A percentile compares a stretch with the other conserved stretches of the same genome.
These are phyloP conservation scores for Actinidia chinensis DNA, from an alignment of 179 eudicot species.

Conservation along the genomic window DNA sequence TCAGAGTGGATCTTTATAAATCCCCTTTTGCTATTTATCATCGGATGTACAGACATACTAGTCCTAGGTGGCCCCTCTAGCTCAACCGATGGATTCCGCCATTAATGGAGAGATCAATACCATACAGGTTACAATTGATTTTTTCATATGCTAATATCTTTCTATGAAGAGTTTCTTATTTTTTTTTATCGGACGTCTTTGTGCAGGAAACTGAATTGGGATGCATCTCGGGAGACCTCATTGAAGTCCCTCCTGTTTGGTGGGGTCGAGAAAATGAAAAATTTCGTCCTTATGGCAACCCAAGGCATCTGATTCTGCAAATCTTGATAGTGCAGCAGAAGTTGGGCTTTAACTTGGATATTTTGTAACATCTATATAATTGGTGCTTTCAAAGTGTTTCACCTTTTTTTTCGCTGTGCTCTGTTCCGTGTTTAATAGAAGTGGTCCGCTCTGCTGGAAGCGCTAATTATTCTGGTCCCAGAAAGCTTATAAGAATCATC, in stretches of 20 bases:
- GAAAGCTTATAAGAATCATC: constrained; percentile 99
- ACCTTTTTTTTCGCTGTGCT: constrained; percentile 13
- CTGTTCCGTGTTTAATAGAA: constrained; percentile 73
- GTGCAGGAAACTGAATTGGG: constrained; percentile 96
- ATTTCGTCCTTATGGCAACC: constrained; percentile 96
- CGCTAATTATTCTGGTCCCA: constrained; percentile 95
- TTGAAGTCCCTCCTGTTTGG: constrained; percentile 95
- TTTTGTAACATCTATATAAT: neutral
- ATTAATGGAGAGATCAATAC: constrained; percentile 99
- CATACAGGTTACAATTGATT: constrained; percentile 69
- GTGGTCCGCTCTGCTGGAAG: constrained; percentile 98
- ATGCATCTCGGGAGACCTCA: constrained; percentile 95
- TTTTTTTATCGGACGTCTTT: constrained; percentile 17
- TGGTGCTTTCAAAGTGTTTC: constrained; percentile 8
- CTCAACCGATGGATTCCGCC: constrained; percentile 99
- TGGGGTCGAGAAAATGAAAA: constrained; percentile 93
- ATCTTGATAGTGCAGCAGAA: constrained; percentile 98
- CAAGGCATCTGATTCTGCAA: constrained; percentile 97
- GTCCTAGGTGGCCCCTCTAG: constrained; percentile 99
- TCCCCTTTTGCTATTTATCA: constrained; percentile 97
- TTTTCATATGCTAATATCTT: constrained; percentile 16
- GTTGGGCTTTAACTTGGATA: constrained; percentile 31
- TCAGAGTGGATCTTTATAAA: constrained; percentile 68
- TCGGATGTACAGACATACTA: constrained; percentile 95
- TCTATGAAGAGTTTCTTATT: constrained; percentile 12